phyloP scores from a whole-genome alignment of 2,329 filamentous ascomycete species.

The Rachicladosporium sp. region DNA sequence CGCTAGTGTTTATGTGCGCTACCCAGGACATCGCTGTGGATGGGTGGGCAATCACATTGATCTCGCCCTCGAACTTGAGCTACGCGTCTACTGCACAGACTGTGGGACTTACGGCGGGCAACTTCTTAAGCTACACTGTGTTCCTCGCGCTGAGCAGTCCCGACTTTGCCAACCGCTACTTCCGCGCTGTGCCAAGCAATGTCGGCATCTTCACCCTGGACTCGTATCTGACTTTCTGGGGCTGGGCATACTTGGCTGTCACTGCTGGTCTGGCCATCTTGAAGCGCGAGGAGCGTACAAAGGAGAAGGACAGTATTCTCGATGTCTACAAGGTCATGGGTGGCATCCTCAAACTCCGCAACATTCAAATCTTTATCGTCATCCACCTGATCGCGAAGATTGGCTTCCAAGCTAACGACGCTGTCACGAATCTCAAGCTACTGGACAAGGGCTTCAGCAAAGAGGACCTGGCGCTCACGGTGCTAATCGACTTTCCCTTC shows the following conservation, averaged over 20 bases:
- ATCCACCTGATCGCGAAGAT: slow-evolving; percentile 97
- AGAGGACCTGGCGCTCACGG: slow-evolving; percentile 90
- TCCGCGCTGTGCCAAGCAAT: slow-evolving; percentile 58
- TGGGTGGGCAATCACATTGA: slow-evolving; percentile 88
- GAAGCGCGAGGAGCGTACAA: slow-evolving; percentile 84
- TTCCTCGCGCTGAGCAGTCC: slow-evolving; percentile 91
- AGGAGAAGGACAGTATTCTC: slow-evolving; percentile 81
- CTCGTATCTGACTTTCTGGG: slow-evolving; percentile 88
- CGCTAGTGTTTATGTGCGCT: slow-evolving; percentile 91
- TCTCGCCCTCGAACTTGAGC: slow-evolving; percentile 84
- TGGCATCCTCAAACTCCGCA: slow-evolving; percentile 86
- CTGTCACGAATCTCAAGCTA: slow-evolving; percentile 89
- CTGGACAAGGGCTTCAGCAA: slow-evolving; percentile 97
- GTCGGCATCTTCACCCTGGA: slow-evolving; percentile 74
- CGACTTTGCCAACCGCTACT: slow-evolving; percentile 94
- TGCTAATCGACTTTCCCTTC: slow-evolving; percentile 95
- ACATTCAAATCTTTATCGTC: slow-evolving; percentile 92
- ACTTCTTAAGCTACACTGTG: slow-evolving; percentile 94
- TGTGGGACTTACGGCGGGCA: slow-evolving; percentile 84
- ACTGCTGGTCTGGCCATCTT: slow-evolving; percentile 71
- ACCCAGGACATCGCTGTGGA: slow-evolving; percentile 98
- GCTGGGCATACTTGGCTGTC: slow-evolving; percentile 83
- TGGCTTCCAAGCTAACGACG: slow-evolving; percentile 97
- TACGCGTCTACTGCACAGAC: slow-evolving; percentile 97
- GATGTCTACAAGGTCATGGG: slow-evolving; percentile 98